Conservation (phyloP, 2,329 filamentous ascomycete species). For the Leptosphaerulina australis region DNA sequence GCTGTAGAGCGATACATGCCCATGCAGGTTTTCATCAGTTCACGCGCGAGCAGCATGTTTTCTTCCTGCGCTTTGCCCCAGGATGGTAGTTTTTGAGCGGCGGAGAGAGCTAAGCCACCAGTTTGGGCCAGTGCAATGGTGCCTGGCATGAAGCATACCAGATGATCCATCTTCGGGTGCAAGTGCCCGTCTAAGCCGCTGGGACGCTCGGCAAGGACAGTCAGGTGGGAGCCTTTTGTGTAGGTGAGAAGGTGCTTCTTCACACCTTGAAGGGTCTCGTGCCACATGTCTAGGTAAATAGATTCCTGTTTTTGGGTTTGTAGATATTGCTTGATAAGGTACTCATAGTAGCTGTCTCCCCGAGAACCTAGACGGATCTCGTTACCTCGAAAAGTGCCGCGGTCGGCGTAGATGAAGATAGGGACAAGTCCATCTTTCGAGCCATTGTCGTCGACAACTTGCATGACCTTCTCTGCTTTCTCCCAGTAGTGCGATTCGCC, state of each 20-base stretch:
- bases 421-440: constrained; percentile 82
- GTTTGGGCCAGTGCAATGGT: constrained; percentile 91
- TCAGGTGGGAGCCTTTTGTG: constrained; percentile 77
- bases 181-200: constrained; percentile 70
- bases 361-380: constrained; percentile 93
- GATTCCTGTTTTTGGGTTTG: constrained; percentile 88
- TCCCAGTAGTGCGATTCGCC: constrained; percentile 94
- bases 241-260: constrained; percentile 94
- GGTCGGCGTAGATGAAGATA: constrained; percentile 84
- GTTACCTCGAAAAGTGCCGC: constrained; percentile 76
- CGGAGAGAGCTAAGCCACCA: constrained; percentile 73
- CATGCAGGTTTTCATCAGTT: constrained; percentile 97
- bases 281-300: constrained; percentile 91
- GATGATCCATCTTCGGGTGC: constrained; percentile 94
- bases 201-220: constrained; percentile 87
- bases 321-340: constrained; percentile 97
- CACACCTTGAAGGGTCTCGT: constrained; percentile 80
- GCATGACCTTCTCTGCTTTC: constrained; percentile 86
- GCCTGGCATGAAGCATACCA: constrained; percentile 96
- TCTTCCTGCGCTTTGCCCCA: constrained; percentile 84
- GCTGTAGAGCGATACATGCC: constrained; percentile 92
- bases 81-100: constrained; percentile 70
- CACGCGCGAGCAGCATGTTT: constrained; percentile 83
- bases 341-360: constrained; percentile 97
- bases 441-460: constrained; percentile 84